Conservation (phyloP, 768 basidiomycete species). For the Macrolepiota dolichaula region DNA sequence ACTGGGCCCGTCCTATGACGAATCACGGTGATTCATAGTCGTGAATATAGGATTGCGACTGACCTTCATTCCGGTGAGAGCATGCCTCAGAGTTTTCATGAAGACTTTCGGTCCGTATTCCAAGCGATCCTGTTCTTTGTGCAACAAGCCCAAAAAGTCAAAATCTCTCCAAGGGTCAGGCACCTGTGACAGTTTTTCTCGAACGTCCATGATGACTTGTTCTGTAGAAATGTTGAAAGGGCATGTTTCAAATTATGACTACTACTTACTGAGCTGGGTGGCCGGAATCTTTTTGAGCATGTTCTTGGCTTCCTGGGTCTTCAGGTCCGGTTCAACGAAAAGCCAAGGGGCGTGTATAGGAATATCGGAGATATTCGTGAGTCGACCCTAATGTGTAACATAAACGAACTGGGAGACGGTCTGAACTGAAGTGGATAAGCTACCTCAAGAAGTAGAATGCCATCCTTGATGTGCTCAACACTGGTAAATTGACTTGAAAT, state of each 20-base stretch:
- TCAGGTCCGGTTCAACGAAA: conserved; percentile 67
- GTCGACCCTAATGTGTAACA: conserved; percentile 48
- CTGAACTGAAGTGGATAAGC: neutral
- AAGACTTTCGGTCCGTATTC: neutral
- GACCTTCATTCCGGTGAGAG: conserved; percentile 83
- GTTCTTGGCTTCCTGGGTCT: conserved; percentile 47
- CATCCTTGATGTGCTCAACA: conserved; percentile 57
- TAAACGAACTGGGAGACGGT: neutral
- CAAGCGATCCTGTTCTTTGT: neutral
- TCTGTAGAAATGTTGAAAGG: conserved; percentile 17
- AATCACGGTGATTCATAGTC: neutral
- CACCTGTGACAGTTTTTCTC: conserved; percentile 26
- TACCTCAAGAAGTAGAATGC: conserved; percentile 63
- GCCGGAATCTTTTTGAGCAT: conserved; percentile 38
- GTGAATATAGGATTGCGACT: conserved; percentile 13
- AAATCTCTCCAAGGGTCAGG: conserved; percentile 16
- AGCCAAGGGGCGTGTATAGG: conserved; percentile 69
- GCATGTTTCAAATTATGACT: no score
- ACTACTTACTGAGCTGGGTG: neutral
- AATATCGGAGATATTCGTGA: conserved; percentile 70
- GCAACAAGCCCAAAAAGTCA: neutral
- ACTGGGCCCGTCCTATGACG: conserved; percentile 44
- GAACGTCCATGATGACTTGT: conserved; percentile 28
- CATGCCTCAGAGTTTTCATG: conserved; percentile 63
- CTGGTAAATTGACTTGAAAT: conserved; percentile 41